Evolutionary conservation across 495 filamentous ascomycete species (phyloP), one percentile per base, ranked within the genome.

Genomic region (Talaromyces stipitatus): DNA sequence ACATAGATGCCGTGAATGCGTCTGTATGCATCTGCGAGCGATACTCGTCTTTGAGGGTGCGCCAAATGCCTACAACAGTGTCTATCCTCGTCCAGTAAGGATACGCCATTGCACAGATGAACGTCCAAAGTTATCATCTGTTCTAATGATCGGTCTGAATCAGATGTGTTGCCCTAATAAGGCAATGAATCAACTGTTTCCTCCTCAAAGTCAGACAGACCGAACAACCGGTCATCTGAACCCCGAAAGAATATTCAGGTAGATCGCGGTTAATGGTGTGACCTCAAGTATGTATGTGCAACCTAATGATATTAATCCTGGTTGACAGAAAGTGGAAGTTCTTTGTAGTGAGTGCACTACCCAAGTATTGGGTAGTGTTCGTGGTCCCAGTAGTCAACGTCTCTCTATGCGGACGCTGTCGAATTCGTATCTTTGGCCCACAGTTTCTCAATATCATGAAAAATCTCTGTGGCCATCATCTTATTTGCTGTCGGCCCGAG

Each of bases 401-500:
- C n/a, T 41, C 36, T 41, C 18, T 41, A 41, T 41, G 36, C 8
- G 6, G 48, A 30, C 48, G 9, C 24, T 51, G 24, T 51, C 16
- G 48, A 30, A 51, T 51, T 51, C 27, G 50, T 10, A 20, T 29
- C 30, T 16, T 22, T 43, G 20, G 41, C 50, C 59, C 71, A 65
- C 46, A 69, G 63, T 24, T 66, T 66, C 33, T 74, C 64, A 57
- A 79, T 74, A 18, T 71, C 75, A 57, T 71, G 65, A 58, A 78
- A 72, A 11, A 80, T 64, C 41, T 72, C 79, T 46, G 65, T 64
- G 26, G 71, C 76, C 66, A 81, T 67, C 50, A 81, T 70, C 50
- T 73, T 68, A 58, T 80, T 76, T 50, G 73, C 76, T 12, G 69
- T 71, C 20, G 77, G 68, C 9, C 79, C 79, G 60, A 80, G 62